These are phyloP conservation scores for Pseudopithomyces maydicus DNA, from an alignment of 2,329 filamentous ascomycete species.

Conservation along the genomic window DNA sequence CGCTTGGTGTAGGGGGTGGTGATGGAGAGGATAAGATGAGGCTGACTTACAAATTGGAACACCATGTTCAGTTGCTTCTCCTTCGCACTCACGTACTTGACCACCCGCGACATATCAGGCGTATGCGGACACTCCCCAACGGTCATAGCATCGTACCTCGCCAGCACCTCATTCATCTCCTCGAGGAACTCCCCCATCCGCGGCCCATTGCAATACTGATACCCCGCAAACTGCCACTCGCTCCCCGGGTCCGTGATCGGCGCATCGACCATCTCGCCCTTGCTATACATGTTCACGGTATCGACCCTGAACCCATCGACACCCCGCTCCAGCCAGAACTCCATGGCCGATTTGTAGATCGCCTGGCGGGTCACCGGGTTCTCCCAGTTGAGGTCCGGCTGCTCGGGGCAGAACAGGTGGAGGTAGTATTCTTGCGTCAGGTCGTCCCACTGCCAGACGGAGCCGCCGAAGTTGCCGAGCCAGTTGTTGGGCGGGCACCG, in stretches of 20 bases:
- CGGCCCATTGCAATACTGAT: conserved; percentile 70
- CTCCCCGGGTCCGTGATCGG: conserved; percentile 36
- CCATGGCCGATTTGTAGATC: conserved; percentile 71
- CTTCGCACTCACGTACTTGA: conserved; percentile 63
- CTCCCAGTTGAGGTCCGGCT: conserved; percentile 89
- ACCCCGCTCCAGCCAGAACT: conserved; percentile 78
- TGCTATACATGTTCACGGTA: conserved; percentile 46
- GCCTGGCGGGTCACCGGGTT: conserved; percentile 69
- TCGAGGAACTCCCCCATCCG: conserved; percentile 69
- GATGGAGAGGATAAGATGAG: neutral
- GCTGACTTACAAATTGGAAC: conserved; percentile 55
- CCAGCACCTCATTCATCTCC: conserved; percentile 67
- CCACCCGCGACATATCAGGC: conserved; percentile 61
- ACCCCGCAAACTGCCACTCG: conserved; percentile 42
- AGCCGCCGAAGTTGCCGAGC: conserved; percentile 66
- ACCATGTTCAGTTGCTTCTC: conserved; percentile 71
- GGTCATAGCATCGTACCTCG: conserved; percentile 68
- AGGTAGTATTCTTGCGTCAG: conserved; percentile 75
- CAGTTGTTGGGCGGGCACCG: conserved; percentile 78
- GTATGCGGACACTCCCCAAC: conserved; percentile 72
- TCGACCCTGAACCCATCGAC: conserved; percentile 56
- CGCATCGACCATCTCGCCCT: conserved; percentile 40
- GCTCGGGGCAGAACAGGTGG: conserved; percentile 74
- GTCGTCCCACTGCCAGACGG: conserved; percentile 73
- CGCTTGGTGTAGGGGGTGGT: too few species aligned